These are phyloP conservation scores for Elaeis guineensis DNA, from an alignment of 176 grass and related monocot species.

Conservation along the genomic window DNA sequence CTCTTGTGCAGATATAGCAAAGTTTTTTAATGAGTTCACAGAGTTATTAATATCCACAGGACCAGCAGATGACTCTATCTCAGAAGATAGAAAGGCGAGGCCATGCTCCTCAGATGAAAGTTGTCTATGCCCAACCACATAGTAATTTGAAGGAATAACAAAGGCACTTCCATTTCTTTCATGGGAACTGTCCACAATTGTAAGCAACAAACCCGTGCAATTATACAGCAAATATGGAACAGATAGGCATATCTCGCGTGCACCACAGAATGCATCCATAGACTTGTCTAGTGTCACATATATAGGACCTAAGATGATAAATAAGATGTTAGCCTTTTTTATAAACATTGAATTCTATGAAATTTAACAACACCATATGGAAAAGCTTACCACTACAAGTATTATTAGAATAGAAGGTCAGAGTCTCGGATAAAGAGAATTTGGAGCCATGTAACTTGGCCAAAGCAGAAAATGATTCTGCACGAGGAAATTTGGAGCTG, in stretches of 20 bases:
- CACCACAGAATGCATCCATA: conserved; percentile 74
- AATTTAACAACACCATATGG: not conserved
- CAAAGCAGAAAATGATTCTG: conserved; percentile 64
- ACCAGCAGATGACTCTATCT: conserved; percentile 20
- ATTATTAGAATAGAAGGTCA: conserved; percentile 68
- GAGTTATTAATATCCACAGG: too few species aligned
- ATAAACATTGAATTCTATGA: not conserved
- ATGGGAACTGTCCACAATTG: conserved; percentile 58
- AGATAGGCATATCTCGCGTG: conserved; percentile 74
- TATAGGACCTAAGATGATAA: conserved; percentile 48
- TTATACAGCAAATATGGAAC: conserved; percentile 95
- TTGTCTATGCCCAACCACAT: conserved; percentile 37
- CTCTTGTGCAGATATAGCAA: too few species aligned
- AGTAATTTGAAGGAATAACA: conserved; percentile 68
- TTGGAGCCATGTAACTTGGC: conserved; percentile 58
- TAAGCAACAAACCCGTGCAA: conserved; percentile 70
- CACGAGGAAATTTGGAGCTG: conserved; percentile 62
- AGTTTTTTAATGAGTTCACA: too few species aligned
- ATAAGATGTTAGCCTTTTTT: not conserved
- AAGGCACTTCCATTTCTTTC: conserved; percentile 53
- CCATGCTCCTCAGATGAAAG: conserved; percentile 45
- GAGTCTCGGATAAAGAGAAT: conserved; percentile 64
- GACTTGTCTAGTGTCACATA: conserved; percentile 84
- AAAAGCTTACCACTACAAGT: conserved; percentile 43
- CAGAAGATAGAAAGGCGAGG: conserved; percentile 55